A percentile compares a stretch with the other conserved stretches of the same genome.
Conservation (phyloP, 2,329 filamentous ascomycete species). For the Colletotrichum lini region DNA sequence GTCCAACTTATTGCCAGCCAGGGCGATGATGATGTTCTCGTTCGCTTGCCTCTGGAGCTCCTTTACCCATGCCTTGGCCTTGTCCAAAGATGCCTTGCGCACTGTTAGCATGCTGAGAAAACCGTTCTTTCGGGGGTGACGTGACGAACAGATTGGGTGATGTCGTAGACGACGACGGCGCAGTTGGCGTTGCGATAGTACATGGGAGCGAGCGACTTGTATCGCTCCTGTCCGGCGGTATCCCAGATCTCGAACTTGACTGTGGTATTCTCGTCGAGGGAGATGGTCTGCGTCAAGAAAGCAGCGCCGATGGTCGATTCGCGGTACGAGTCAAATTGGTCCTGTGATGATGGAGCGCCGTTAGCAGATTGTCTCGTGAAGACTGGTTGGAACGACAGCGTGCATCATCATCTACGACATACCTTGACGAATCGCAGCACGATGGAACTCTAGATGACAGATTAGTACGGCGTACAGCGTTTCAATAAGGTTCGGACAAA, state of each 20-base stretch:
- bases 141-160: constrained; percentile 91
- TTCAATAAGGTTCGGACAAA: constrained; percentile 35
- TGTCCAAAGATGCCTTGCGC: constrained; percentile 90
- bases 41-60: constrained; percentile 98
- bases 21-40: constrained; percentile 99
- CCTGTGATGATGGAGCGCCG: constrained; percentile 65
- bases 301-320: constrained; percentile 99
- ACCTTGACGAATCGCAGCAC: constrained; percentile 99
- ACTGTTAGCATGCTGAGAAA: constrained; percentile 45
- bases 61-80: constrained; percentile 99
- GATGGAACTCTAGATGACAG: constrained; percentile 83
- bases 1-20: constrained; percentile 98
- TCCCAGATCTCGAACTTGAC: constrained; percentile 99
- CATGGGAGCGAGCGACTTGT: constrained; percentile 99
- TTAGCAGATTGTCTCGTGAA: constrained; percentile 9
- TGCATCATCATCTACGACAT: constrained; percentile 48
- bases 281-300: constrained; percentile 98
- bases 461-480: constrained; percentile 34
- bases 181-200: constrained; percentile 99
- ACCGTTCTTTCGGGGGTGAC: neutral
- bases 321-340: constrained; percentile 98
- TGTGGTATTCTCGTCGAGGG: constrained; percentile 96
- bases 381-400: neutral
- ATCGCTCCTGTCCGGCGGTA: constrained; percentile 97
- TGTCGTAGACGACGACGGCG: constrained; percentile 98